A percentile compares a stretch with the other conserved stretches of the same genome.
Evolutionary conservation across 2,329 filamentous ascomycete genomes (phyloP).

Genomic region (Fusarium neocosmosporiellum): DNA sequence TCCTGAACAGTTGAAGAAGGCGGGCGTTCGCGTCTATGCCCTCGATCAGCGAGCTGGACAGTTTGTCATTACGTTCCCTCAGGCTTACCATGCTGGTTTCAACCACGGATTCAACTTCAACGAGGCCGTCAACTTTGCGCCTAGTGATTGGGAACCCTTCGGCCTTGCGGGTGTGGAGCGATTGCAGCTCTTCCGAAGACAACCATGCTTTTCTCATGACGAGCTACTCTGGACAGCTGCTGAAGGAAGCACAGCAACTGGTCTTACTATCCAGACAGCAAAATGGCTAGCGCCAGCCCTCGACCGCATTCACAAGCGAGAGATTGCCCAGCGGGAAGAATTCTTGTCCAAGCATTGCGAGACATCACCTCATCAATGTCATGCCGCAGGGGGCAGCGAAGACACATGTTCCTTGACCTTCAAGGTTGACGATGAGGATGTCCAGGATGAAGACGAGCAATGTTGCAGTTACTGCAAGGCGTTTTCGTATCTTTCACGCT

Average conservation of each 20-base stretch:
- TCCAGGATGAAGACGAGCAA: slow-evolving; percentile 92
- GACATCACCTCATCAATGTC: slow-evolving; percentile 64
- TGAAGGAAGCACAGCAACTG: slow-evolving; percentile 74
- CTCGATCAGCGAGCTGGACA: slow-evolving; percentile 96
- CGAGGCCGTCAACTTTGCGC: slow-evolving; percentile 98
- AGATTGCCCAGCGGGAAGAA: slow-evolving; percentile 73
- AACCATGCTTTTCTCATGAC: slow-evolving; percentile 97
- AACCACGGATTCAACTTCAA: slow-evolving; percentile 99
- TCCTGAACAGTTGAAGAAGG: slow-evolving; percentile 91
- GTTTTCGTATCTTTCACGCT: slow-evolving; percentile 90
- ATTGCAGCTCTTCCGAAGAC: slow-evolving; percentile 86
- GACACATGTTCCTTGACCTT: slow-evolving; percentile 70
- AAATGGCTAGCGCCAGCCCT: slow-evolving; percentile 95
- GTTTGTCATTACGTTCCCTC: slow-evolving; percentile 95
- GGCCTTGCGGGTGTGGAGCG: slow-evolving; percentile 88
- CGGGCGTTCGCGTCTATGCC: slow-evolving; percentile 91
- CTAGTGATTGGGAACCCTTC: slow-evolving; percentile 93
- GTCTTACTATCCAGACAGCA: slow-evolving; percentile 83
- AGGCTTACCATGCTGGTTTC: slow-evolving; percentile 97
- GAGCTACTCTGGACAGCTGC: slow-evolving; percentile 93
- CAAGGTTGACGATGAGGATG: slow-evolving; percentile 76
- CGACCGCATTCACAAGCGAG: slow-evolving; percentile 79
- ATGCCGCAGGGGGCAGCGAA: slow-evolving; percentile 54
- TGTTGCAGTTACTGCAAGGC: slow-evolving; percentile 95
- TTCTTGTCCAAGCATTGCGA: slow-evolving; percentile 76